phyloP scores from a whole-genome alignment of 176 grass and related monocot genomes.

The Hsuehochloa calcarea region DNA sequence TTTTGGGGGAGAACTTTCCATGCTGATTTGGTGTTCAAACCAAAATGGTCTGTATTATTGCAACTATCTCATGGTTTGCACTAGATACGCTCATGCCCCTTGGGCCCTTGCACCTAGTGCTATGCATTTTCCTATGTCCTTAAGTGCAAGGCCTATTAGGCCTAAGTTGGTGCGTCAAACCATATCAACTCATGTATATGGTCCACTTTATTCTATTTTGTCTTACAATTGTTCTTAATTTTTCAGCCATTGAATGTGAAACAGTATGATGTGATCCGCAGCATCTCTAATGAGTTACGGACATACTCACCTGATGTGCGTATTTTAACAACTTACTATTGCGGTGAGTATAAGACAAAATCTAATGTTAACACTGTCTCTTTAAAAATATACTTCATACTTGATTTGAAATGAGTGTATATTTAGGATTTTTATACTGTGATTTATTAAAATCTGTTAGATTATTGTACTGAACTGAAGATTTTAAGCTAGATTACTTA shows the following conservation, averaged over 20 bases:
- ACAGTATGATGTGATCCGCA: slow-evolving; percentile 82
- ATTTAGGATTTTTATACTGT: not conserved
- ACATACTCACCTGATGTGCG: slow-evolving; percentile 80
- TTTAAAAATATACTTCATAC: slow-evolving; percentile 1
- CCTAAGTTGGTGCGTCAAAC: not conserved
- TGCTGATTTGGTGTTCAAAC: not conserved
- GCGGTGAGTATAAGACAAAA: slow-evolving; percentile 53
- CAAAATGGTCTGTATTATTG: not conserved
- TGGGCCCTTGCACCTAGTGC: not conserved
- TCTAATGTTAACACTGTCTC: not conserved
- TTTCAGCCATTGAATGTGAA: slow-evolving; percentile 88
- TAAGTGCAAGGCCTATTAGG: not conserved
- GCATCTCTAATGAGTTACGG: slow-evolving; percentile 82
- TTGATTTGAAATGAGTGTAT: not conserved
- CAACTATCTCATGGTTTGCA: not conserved
- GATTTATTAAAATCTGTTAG: not conserved
- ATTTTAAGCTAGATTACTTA: not conserved
- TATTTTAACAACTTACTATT: slow-evolving; percentile 94
- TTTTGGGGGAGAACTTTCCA: not conserved
- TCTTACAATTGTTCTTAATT: slow-evolving; percentile 42
- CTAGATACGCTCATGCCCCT: not conserved
- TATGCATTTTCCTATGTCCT: not conserved
- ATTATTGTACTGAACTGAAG: not conserved
- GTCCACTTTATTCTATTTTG: slow-evolving; percentile 5
- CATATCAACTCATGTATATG: slow-evolving; percentile 1